These are phyloP conservation scores for Lenzites betulinus DNA, from an alignment of 768 basidiomycete species.

Conservation along the genomic window DNA sequence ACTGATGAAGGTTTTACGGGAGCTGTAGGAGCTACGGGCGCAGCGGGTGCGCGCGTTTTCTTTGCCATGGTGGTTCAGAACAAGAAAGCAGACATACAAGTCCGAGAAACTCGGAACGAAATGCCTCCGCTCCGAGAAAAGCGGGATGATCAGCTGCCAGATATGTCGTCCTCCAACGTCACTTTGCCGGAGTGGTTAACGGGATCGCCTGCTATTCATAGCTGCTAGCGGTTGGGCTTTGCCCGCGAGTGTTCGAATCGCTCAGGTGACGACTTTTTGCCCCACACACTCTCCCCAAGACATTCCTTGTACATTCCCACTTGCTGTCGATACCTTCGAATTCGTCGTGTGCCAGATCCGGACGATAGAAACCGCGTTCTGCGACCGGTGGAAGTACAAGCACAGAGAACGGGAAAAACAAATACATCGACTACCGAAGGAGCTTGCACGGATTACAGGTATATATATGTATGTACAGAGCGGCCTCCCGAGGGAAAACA, in stretches of 20 bases:
- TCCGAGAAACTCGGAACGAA: conserved; percentile 3
- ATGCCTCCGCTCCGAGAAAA: conserved; percentile 6
- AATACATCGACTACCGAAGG: no score
- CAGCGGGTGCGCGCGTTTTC: background rate
- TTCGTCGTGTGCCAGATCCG: no score
- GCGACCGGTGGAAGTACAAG: no score
- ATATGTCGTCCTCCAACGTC: conserved; percentile 39
- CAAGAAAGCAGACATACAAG: background rate
- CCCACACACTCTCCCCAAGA: no score
- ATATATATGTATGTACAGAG: background rate
- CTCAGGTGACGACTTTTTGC: conserved; percentile 56
- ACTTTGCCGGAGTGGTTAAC: conserved; percentile 97
- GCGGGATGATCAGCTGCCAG: background rate
- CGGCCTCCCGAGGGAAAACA: background rate
- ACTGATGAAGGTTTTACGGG: background rate
- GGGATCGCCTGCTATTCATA: conserved; percentile 46
- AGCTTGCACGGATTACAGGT: background rate
- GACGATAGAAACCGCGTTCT: no score
- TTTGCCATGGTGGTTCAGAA: conserved; percentile 8
- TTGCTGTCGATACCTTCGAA: no score
- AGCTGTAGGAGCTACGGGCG: background rate
- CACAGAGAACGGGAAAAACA: no score
- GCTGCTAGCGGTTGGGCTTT: conserved; percentile 57
- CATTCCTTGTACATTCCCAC: no score
- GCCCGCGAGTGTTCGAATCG: conserved; percentile 65